These are phyloP conservation scores for Ceratobasidium sp. DNA, from an alignment of 1,284 basidiomycete genomes.

Conservation along the genomic window DNA sequence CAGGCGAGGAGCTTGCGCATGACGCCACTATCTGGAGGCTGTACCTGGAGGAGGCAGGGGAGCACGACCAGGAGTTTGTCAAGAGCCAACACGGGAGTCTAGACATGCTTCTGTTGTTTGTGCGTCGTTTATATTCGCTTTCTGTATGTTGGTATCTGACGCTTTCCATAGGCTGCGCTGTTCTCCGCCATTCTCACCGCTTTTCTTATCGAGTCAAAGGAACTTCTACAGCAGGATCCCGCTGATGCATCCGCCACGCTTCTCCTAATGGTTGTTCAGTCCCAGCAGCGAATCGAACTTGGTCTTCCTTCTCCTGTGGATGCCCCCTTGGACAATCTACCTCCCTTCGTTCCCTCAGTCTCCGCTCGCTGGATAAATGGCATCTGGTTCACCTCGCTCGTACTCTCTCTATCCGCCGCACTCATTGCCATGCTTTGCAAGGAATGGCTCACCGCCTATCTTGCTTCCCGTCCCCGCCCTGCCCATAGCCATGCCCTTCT, in stretches of 20 bases:
- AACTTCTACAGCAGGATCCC: not conserved
- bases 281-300: not conserved
- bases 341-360: not conserved
- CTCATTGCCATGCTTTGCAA: slow-evolving; percentile 6
- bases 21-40: not conserved
- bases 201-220: slow-evolving; percentile 8
- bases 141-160: not conserved
- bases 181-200: slow-evolving; percentile 11
- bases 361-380: slow-evolving; percentile 10
- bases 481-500: not conserved
- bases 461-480: not conserved
- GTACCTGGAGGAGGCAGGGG: not conserved
- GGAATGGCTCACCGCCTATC: slow-evolving; percentile 3
- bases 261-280: slow-evolving; percentile 3
- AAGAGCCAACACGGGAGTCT: not conserved
- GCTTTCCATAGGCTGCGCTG: not conserved
- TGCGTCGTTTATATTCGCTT: not conserved
- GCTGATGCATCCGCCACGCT: not conserved
- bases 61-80: not conserved
- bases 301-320: not conserved
- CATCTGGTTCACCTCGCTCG: slow-evolving; percentile 15
- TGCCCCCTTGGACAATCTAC: not conserved
- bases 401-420: not conserved
- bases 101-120: not conserved
- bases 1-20: not conserved